These are phyloP conservation scores for Malus asiatica DNA, from an alignment of 306 rosid species.

Conservation along the genomic window DNA sequence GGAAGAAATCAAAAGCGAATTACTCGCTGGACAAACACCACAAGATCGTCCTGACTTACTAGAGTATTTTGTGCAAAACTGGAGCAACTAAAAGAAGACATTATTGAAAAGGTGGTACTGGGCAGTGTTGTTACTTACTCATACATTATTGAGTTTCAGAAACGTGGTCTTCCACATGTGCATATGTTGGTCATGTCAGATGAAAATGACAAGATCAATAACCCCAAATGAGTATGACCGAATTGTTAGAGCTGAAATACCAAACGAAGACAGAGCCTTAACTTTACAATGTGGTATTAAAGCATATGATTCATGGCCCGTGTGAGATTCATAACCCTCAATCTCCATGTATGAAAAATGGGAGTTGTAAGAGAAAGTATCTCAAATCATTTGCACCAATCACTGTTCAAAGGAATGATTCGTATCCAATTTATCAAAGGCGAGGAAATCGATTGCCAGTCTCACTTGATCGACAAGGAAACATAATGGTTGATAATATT, in stretches of 20 bases:
- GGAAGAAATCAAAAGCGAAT: neutral
- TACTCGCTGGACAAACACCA: too few species aligned
- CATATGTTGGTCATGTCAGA: too few species aligned
- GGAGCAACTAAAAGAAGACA: neutral
- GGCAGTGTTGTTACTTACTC: neutral
- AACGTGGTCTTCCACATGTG: neutral
- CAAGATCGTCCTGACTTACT: neutral
- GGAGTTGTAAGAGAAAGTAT: neutral
- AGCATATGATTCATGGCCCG: neutral
- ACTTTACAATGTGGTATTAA: neutral
- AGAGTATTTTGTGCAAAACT: neutral
- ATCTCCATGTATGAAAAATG: neutral
- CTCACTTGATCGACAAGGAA: neutral
- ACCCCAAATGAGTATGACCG: neutral
- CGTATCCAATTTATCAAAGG: neutral
- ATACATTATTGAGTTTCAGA: neutral
- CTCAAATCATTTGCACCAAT: neutral
- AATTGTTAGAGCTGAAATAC: neutral
- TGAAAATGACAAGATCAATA: neutral
- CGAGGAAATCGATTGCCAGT: neutral
- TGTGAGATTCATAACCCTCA: neutral
- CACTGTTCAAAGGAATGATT: neutral
- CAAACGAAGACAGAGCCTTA: neutral
- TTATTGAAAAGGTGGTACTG: neutral
- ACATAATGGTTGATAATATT: neutral